Evolutionary conservation across 2,329 filamentous ascomycete genomes (phyloP).

Genomic region (Epichloe sp.): DNA sequence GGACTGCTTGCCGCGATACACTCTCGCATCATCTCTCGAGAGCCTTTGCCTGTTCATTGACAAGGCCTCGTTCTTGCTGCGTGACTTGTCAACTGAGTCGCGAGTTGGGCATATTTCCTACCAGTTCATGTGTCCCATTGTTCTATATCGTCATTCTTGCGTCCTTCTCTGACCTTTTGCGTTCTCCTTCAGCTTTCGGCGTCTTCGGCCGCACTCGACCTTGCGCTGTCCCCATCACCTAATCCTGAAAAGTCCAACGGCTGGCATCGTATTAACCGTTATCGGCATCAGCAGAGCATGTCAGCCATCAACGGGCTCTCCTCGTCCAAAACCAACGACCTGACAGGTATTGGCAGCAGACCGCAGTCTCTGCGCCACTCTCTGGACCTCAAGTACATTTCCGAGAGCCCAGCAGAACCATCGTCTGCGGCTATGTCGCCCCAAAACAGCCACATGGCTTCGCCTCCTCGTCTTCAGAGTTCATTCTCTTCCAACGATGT

Average conservation of each 20-base stretch:
- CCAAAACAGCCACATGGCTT: conserved; percentile 41
- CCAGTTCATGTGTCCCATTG: neutral
- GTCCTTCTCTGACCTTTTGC: conserved; percentile 19
- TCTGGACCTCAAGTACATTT: conserved; percentile 38
- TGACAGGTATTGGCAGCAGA: conserved; percentile 33
- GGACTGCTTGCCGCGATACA: neutral
- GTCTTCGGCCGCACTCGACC: conserved; percentile 68
- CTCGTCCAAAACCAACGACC: conserved; percentile 29
- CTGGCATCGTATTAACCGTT: conserved; percentile 50
- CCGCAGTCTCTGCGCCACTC: conserved; percentile 43
- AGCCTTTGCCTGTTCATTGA: neutral
- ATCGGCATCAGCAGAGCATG: conserved; percentile 52
- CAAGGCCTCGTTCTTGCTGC: neutral
- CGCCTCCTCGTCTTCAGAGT: conserved; percentile 64
- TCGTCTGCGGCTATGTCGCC: conserved; percentile 29
- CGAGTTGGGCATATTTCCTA: neutral
- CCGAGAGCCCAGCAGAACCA: conserved; percentile 29
- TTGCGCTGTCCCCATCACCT: conserved; percentile 57
- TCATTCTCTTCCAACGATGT: conserved; percentile 88
- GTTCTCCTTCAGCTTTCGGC: conserved; percentile 52
- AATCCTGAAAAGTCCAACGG: conserved; percentile 42
- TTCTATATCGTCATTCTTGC: conserved; percentile 10
- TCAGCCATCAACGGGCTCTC: conserved; percentile 31
- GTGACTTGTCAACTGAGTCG: neutral
- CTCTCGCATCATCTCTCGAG: neutral